A percentile compares a stretch with the other conserved stretches of the same genome.
Conservation (phyloP, 1,139 yeast genomes). For the Eremothecium coryli region DNA sequence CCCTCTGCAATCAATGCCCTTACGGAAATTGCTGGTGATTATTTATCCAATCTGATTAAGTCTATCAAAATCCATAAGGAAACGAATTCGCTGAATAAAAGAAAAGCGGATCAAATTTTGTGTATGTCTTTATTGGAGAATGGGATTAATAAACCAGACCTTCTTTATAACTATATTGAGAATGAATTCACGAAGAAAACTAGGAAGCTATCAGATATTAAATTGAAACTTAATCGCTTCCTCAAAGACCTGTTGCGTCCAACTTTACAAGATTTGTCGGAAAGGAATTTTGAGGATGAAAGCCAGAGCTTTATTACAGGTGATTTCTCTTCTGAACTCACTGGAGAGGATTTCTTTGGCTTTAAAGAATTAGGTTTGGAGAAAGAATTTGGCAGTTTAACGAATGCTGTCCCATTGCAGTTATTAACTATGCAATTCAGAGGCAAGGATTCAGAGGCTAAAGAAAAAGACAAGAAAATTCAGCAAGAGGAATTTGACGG, state of each 20-base stretch:
- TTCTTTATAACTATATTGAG: conserved; percentile 61
- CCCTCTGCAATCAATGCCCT: conserved; percentile 69
- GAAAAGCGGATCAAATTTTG: conserved; percentile 41
- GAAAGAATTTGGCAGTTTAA: conserved; percentile 80
- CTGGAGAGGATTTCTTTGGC: conserved; percentile 94
- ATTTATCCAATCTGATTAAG: conserved; percentile 63
- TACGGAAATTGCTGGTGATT: conserved; percentile 76
- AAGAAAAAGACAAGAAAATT: conserved; percentile 41
- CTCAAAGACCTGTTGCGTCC: conserved; percentile 79
- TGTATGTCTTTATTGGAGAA: conserved; percentile 65
- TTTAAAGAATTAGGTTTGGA: conserved; percentile 90
- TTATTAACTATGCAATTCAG: conserved; percentile 61
- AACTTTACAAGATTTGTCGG: conserved; percentile 63
- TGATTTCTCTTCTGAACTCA: conserved; percentile 77
- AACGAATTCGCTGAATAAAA: conserved; percentile 42
- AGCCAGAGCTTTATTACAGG: conserved; percentile 93
- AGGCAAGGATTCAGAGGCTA: conserved; percentile 43
- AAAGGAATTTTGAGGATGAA: conserved; percentile 74
- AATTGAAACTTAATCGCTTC: conserved; percentile 58
- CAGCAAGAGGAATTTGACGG: conserved; percentile 58
- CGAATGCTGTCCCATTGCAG: conserved; percentile 83
- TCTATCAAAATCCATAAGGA: conserved; percentile 67
- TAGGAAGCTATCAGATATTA: conserved; percentile 58
- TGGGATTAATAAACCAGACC: conserved; percentile 76
- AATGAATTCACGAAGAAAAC: conserved; percentile 68